These are phyloP conservation scores for Rhizopus sp. DNA, from an alignment of 371 early-diverging fungal genomes.

Conservation along the genomic window DNA sequence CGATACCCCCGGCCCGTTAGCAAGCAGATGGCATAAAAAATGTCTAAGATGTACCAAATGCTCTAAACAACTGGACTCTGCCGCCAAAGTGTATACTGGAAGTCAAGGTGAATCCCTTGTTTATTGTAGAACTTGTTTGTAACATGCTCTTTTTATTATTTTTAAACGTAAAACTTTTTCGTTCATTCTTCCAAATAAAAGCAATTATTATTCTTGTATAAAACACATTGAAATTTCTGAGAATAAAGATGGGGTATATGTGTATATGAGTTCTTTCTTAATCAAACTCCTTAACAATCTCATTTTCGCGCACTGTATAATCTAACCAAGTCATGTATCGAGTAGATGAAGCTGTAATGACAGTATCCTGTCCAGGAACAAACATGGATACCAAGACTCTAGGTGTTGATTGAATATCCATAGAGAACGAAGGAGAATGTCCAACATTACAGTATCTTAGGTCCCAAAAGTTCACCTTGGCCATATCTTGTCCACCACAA, in stretches of 20 bases:
- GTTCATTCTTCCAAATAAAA: neutral
- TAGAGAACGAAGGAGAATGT: conserved; percentile 24
- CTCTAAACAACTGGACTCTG: conserved; percentile 59
- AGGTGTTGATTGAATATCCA: conserved; percentile 17
- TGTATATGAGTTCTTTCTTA: conserved; percentile 2
- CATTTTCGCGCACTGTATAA: conserved; percentile 30
- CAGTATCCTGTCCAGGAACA: conserved; percentile 24
- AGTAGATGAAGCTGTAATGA: conserved; percentile 28
- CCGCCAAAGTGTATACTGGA: conserved; percentile 50
- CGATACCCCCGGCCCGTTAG: conserved; percentile 56
- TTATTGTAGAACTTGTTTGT: conserved; percentile 51
- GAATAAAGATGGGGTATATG: conserved; percentile 7
- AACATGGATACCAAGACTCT: conserved; percentile 26
- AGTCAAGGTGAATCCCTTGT: conserved; percentile 36
- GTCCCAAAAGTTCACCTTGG: conserved; percentile 47
- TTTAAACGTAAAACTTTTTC: conserved; percentile 3
- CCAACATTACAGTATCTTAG: conserved; percentile 31
- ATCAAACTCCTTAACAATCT: conserved; percentile 18
- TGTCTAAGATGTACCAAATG: conserved; percentile 57
- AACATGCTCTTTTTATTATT: conserved; percentile 8
- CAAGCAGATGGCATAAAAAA: conserved; percentile 64
- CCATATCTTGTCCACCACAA: conserved; percentile 30
- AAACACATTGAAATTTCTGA: neutral
- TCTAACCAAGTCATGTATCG: conserved; percentile 37
- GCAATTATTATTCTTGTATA: no score